Evolutionary conservation across 805 yeast species (phyloP).

Genomic region (Lipomyces yamanashiensis): DNA sequence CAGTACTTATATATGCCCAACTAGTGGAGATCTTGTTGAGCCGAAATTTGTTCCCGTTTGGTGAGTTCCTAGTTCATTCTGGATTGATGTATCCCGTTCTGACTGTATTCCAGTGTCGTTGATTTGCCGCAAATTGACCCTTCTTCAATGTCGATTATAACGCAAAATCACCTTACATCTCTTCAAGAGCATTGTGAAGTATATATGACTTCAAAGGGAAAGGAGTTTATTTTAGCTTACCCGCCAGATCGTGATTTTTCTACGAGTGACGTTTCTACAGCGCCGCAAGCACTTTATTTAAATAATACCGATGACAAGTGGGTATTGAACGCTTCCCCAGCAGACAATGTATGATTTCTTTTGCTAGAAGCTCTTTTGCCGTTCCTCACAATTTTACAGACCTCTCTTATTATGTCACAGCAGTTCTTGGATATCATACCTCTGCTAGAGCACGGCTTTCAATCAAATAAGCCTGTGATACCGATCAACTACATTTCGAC

Average conservation of each 20-base stretch:
- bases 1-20: conserved; percentile 8
- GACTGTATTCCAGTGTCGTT: not conserved
- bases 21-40: conserved; percentile 11
- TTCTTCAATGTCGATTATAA: not conserved
- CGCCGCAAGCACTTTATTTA: not conserved
- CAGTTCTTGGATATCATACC: conserved; percentile 6
- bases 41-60: not conserved
- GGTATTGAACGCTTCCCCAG: not conserved
- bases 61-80: not conserved
- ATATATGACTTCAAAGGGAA: not conserved
- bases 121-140: not conserved
- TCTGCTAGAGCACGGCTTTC: conserved; percentile 1
- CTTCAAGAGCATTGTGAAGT: not conserved
- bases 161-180: not conserved
- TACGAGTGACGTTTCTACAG: not conserved
- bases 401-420: not conserved
- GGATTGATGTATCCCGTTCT: not conserved
- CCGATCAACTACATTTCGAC: conserved; percentile 4
- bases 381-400: not conserved
- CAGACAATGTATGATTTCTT: not conserved
- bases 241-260: not conserved
- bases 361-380: not conserved
- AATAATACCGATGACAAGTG: not conserved
- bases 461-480: not conserved
- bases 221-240: not conserved